Base-by-base conservation (phyloP, 2,329 filamentous ascomycete genomes). In the Mariannaea elegans region DNA sequence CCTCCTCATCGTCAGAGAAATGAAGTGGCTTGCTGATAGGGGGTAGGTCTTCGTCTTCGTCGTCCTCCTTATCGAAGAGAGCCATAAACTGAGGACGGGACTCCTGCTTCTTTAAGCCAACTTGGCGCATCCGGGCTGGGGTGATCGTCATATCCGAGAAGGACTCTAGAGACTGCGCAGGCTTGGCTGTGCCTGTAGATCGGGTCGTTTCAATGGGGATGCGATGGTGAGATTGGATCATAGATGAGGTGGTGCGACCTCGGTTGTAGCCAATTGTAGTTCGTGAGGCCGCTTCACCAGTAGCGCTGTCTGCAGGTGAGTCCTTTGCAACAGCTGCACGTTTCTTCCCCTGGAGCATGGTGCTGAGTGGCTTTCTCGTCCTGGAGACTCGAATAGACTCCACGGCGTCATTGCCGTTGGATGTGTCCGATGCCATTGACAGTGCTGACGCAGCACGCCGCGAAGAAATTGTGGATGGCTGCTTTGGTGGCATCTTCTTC, bases 251-350 rank as follows among this genome's bases (percentile, higher is more conserved):
- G 4, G 80, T 80, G 31, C 92, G 86, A 31, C 94, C 93, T 74
- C 90, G 92, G 56, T 86, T 91, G 73, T 97, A 97, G 14, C 94
- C 94, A 39, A 97, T 84, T 0, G 93, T 97, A 55, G 87, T 94
- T 63, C 89, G 87, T 2, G 93, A 97, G 6, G 87, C 88, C 6
- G 85, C 86, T 19, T 86, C 83, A 1, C 90, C 89, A 10, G 84
- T 81, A 8, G 83, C 83, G 64, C 87, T 85, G 45, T 87, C 85
- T 66, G 85, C 81, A 9, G 81, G 81, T 1, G 81, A 76, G 46
- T 76, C 73, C 61, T 83, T 84, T 7, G 80, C 67, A 6, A 76
- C 68, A n/a, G 77, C 72, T 50, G 29, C 29, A 56, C 71, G 63
- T 44, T 65, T 75, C 24, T 68, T 67, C 7, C 71, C 68, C 10